phyloP scores from a whole-genome alignment of 306 rosid species.

The Quillaja saponaria region DNA sequence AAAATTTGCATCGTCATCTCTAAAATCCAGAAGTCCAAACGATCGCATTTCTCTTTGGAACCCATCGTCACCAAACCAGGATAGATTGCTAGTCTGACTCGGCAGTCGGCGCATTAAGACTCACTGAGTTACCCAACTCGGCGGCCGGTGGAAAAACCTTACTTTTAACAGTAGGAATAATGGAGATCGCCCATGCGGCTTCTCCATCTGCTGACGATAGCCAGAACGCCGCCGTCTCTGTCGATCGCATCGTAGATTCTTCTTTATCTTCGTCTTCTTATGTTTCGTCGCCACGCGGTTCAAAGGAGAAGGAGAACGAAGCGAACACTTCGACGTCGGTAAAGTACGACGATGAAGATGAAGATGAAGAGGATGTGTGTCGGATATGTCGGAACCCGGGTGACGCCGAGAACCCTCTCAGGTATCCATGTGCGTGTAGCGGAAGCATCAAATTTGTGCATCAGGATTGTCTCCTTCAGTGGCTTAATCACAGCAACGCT shows the following conservation, averaged over 20 bases:
- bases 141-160: background rate
- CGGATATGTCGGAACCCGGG: constrained; percentile 96
- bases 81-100: too few relatives aligned
- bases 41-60: too few relatives aligned
- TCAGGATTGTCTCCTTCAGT: constrained; percentile 97
- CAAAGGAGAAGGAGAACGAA: constrained; percentile 47
- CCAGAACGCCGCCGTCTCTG: constrained; percentile 31
- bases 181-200: constrained; percentile 84
- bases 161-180: constrained; percentile 3
- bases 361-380: constrained; percentile 94
- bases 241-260: constrained; percentile 35
- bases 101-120: background rate
- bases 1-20: too few relatives aligned
- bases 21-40: too few relatives aligned
- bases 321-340: constrained; percentile 38
- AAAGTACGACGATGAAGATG: constrained; percentile 79
- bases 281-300: constrained; percentile 43
- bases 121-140: background rate
- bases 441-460: constrained; percentile 97
- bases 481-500: constrained; percentile 99
- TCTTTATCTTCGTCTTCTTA: constrained; percentile 34
- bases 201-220: constrained; percentile 45
- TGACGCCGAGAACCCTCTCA: constrained; percentile 83
- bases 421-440: constrained; percentile 97
- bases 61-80: too few relatives aligned